These are phyloP conservation scores for Globisporangium alternatum DNA, from an alignment of 352 stramenopile genomes.

Conservation along the genomic window DNA sequence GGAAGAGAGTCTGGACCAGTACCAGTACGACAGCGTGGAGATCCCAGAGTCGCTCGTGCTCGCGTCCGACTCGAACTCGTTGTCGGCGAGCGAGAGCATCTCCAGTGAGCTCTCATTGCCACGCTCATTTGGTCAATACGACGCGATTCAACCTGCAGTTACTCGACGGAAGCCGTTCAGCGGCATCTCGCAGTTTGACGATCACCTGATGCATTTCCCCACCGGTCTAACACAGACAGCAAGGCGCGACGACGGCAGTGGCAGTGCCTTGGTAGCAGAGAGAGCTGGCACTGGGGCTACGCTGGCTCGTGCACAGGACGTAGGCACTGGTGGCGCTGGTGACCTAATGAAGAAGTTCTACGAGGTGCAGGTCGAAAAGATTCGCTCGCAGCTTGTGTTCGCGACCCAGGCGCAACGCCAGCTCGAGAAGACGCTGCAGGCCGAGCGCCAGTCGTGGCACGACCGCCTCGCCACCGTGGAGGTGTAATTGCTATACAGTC, in stretches of 20 bases:
- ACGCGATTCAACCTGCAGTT: constrained; percentile 13
- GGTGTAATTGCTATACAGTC: constrained; percentile 15
- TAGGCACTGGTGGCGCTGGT: constrained; percentile 4
- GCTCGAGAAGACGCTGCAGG: constrained; percentile 41
- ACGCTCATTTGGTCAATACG: constrained; percentile 66
- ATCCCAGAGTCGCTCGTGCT: constrained; percentile 26
- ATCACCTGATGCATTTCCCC: constrained; percentile 39
- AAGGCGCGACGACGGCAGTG: background rate
- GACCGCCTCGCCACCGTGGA: constrained; percentile 21
- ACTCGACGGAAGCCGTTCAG: constrained; percentile 11
- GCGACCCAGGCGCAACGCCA: constrained; percentile 44
- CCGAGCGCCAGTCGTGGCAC: constrained; percentile 37
- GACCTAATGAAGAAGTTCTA: constrained; percentile 80
- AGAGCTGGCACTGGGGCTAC: background rate
- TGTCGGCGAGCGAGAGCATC: constrained; percentile 55
- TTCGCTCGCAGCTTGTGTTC: constrained; percentile 53
- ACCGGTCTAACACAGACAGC: background rate
- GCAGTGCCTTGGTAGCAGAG: background rate
- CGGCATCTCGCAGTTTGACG: constrained; percentile 52
- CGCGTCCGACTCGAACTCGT: constrained; percentile 40
- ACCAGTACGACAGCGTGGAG: constrained; percentile 11
- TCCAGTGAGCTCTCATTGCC: constrained; percentile 73
- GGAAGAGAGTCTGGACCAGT: constrained; percentile 18
- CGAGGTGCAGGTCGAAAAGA: constrained; percentile 75
- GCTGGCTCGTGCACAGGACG: background rate